A percentile compares a stretch with the other conserved stretches of the same genome.
phyloP scores from a whole-genome alignment of 495 filamentous ascomycete genomes.

The Penicillium crystallinum region DNA sequence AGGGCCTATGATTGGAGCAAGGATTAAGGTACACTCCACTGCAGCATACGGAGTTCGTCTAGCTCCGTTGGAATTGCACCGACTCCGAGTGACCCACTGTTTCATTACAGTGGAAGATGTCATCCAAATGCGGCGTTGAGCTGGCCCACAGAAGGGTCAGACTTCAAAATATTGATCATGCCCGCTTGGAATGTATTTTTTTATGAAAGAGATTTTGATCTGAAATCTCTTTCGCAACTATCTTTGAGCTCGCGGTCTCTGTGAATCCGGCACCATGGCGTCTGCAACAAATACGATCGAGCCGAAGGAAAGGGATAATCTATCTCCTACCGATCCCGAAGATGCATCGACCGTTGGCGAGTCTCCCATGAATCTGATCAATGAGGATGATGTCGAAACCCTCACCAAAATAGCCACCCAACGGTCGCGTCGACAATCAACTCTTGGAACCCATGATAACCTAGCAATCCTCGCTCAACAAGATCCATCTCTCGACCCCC shows the following conservation, averaged over 20 bases:
- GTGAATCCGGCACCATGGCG: neutral
- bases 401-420: constrained; percentile 22
- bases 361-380: constrained; percentile 10
- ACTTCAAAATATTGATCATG: neutral
- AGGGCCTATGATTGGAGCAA: too few relatives aligned
- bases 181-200: neutral
- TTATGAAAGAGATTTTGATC: neutral
- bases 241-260: neutral
- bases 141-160: neutral
- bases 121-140: neutral
- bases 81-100: neutral
- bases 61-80: neutral
- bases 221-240: neutral
- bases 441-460: neutral
- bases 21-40: neutral
- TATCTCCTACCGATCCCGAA: neutral
- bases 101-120: neutral
- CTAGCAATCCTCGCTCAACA: constrained; percentile 13
- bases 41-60: too few relatives aligned
- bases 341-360: constrained; percentile 1
- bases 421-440: constrained; percentile 15
- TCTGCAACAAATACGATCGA: neutral
- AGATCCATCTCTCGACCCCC: constrained; percentile 24
- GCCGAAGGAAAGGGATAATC: neutral
- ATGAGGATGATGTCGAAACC: constrained; percentile 20